phyloP scores from a whole-genome alignment of 2,329 filamentous ascomycete genomes.

The Grosmannia serpens region DNA sequence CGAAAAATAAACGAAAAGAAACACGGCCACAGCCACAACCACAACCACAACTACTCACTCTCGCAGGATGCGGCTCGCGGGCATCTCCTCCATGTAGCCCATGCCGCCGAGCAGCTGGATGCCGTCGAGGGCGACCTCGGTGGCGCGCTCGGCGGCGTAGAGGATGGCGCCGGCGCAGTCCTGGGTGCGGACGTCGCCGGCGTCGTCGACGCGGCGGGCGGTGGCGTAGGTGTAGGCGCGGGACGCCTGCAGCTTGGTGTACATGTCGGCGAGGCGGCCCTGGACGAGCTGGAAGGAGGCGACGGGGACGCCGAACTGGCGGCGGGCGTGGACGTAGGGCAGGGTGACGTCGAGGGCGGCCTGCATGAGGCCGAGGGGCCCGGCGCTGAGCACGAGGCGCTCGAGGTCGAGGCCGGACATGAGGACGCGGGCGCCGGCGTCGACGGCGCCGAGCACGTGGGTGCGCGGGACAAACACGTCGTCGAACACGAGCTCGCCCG shows the following conservation, averaged over 20 bases:
- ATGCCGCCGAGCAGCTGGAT: slow-evolving; percentile 91
- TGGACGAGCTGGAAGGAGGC: slow-evolving; percentile 90
- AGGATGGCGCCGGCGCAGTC: slow-evolving; percentile 92
- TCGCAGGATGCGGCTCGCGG: slow-evolving; percentile 71
- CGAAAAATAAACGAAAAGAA: no score
- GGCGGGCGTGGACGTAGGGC: slow-evolving; percentile 79
- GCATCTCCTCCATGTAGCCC: slow-evolving; percentile 93
- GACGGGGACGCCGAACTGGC: slow-evolving; percentile 79
- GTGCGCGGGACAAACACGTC: slow-evolving; percentile 77
- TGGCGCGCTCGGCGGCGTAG: slow-evolving; percentile 84
- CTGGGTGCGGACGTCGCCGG: slow-evolving; percentile 63
- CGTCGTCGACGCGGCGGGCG: slow-evolving; percentile 68
- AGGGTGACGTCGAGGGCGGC: slow-evolving; percentile 73
- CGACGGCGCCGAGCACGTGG: slow-evolving; percentile 68
- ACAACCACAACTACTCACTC: slow-evolving; percentile 33
- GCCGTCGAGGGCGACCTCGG: slow-evolving; percentile 74
- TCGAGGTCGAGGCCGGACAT: slow-evolving; percentile 97
- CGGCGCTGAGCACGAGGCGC: slow-evolving; percentile 79
- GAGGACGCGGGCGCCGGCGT: slow-evolving; percentile 76
- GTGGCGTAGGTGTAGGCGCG: slow-evolving; percentile 81
- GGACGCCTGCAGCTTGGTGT: slow-evolving; percentile 79
- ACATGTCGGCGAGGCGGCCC: slow-evolving; percentile 92
- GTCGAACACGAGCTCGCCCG: slow-evolving; percentile 86
- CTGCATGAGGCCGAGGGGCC: slow-evolving; percentile 91
- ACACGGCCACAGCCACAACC: no score